Evolutionary conservation across 768 basidiomycete species (phyloP).

Genomic region (Krasilnikovozyma curviuscula): DNA sequence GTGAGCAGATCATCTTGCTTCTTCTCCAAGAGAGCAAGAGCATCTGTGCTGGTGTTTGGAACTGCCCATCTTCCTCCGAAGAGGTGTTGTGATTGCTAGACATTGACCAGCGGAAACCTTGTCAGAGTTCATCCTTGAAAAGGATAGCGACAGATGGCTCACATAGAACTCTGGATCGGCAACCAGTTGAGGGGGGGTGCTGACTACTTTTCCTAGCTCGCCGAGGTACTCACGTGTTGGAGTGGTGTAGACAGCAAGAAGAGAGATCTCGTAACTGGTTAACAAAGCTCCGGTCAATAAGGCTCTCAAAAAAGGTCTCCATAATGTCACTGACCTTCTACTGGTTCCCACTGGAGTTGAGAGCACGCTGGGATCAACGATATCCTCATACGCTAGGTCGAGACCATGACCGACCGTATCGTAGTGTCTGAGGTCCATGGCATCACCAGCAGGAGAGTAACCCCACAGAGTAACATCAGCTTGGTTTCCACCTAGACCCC

Average conservation of each 20-base stretch:
- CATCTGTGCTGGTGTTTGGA: too few relatives aligned
- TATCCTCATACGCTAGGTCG: neutral
- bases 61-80: neutral
- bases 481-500: neutral
- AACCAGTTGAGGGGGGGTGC: neutral
- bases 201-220: neutral
- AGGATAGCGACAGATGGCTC: too few relatives aligned
- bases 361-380: neutral
- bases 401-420: neutral
- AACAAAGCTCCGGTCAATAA: neutral
- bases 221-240: neutral
- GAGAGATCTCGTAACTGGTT: neutral
- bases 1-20: neutral
- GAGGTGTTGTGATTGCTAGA: too few relatives aligned
- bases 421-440: conserved; percentile 2
- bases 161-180: neutral
- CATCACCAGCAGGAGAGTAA: conserved; percentile 1
- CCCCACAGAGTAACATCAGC: conserved; percentile 3
- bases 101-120: too few relatives aligned
- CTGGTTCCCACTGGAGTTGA: neutral
- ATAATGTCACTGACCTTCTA: too few relatives aligned
- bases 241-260: neutral
- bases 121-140: too few relatives aligned
- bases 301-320: too few relatives aligned
- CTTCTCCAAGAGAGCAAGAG: neutral